phyloP scores from a whole-genome alignment of 371 early-diverging fungal species.

The Actinomucor elegans region DNA sequence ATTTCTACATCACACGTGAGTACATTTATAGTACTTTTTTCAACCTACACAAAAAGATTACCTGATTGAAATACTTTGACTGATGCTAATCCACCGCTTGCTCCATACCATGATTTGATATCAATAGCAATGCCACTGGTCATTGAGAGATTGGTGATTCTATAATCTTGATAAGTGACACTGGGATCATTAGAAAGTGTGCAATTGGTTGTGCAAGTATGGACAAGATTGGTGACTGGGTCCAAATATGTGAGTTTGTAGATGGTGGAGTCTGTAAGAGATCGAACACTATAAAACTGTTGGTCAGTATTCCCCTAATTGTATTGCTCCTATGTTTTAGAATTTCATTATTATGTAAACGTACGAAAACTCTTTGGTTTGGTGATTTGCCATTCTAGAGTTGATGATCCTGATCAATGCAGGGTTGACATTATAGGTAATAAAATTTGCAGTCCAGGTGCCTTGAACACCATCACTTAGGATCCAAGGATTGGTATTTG shows the following conservation, averaged over 20 bases:
- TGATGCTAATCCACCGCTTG: conserved; percentile 69
- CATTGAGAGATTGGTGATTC: conserved; percentile 39
- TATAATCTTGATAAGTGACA: conserved; percentile 61
- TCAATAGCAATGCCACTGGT: conserved; percentile 62
- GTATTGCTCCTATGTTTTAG: no score
- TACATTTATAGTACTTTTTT: no score
- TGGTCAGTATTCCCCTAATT: not conserved
- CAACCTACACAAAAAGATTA: conserved; percentile 13
- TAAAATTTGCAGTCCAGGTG: conserved; percentile 62
- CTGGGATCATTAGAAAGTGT: conserved; percentile 46
- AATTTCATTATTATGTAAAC: conserved; percentile 5
- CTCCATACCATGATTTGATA: conserved; percentile 72
- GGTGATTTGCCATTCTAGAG: conserved; percentile 54
- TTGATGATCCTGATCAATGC: conserved; percentile 70
- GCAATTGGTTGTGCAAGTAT: conserved; percentile 61
- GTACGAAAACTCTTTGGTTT: conserved; percentile 68
- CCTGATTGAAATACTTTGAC: conserved; percentile 71
- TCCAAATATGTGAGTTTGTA: conserved; percentile 65
- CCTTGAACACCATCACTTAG: conserved; percentile 65
- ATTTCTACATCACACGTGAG: conserved; percentile 13
- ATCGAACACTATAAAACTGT: conserved; percentile 14
- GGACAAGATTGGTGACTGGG: conserved; percentile 38
- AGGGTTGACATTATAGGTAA: conserved; percentile 56
- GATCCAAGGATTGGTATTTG: conserved; percentile 57
- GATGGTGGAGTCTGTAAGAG: conserved; percentile 11